Percentiles rank a stretch among this genome's conserved stretches.
phyloP scores from a whole-genome alignment of 164 flowering plant species.

The Euptelea pleiosperma region DNA sequence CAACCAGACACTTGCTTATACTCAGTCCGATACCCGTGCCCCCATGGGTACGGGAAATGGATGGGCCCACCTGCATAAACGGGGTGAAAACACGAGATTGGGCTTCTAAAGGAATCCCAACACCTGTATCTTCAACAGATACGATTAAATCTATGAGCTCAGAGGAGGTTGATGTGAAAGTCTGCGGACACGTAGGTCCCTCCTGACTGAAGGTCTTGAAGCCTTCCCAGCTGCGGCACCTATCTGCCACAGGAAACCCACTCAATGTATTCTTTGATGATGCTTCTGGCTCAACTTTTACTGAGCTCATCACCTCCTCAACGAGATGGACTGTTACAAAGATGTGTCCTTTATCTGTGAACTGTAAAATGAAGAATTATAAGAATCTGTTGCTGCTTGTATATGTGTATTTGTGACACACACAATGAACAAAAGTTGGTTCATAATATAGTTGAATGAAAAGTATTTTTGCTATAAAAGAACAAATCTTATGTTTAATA shows the following conservation, averaged over 20 bases:
- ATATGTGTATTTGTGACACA: too few species aligned
- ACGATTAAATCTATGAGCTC: constrained; percentile 60
- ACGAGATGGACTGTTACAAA: constrained; percentile 78
- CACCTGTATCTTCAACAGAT: constrained; percentile 95
- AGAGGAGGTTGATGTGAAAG: constrained; percentile 27
- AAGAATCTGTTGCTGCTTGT: too few species aligned
- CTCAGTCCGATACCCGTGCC: constrained; percentile 98
- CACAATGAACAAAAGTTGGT: too few species aligned
- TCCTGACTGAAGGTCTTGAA: constrained; percentile 56
- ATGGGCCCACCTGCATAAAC: constrained; percentile 90
- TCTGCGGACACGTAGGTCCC: constrained; percentile 18
- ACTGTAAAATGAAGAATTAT: constrained; percentile 41
- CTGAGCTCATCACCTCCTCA: constrained; percentile 64
- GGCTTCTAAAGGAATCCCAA: constrained; percentile 81
- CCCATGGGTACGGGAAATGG: constrained; percentile 78
- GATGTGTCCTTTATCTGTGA: constrained; percentile 91
- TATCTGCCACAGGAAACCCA: constrained; percentile 78
- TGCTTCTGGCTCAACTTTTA: constrained; percentile 46
- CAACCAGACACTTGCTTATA: constrained; percentile 91
- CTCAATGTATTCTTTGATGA: constrained; percentile 62
- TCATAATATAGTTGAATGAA: too few species aligned
- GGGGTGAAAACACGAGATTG: constrained; percentile 86
- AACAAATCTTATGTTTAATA: too few species aligned
- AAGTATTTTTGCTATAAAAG: too few species aligned
- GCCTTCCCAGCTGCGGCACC: constrained; percentile 64